Percentiles rank a stretch among this genome's conserved stretches.
phyloP scores from a whole-genome alignment of 495 filamentous ascomycete genomes.

The Podospora pseudopauciseta region DNA sequence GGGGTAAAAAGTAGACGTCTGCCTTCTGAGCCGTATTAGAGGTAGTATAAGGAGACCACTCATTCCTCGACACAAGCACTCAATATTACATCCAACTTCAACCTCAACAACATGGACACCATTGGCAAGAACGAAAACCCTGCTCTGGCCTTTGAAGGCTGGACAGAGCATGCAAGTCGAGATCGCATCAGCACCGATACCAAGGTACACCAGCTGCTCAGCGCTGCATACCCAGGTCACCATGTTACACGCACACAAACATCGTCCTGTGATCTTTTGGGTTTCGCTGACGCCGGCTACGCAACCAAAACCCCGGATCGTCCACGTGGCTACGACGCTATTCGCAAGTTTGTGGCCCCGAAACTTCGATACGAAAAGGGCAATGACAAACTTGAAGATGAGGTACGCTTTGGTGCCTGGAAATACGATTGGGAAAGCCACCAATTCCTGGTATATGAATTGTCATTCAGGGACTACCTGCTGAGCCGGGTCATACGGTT shows the following conservation, averaged over 20 bases:
- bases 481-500: conserved; percentile 18
- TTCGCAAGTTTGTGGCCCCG: conserved; percentile 20
- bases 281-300: conserved; percentile 28
- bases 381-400: conserved; percentile 9
- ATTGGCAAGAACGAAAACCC: neutral
- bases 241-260: neutral
- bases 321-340: conserved; percentile 10
- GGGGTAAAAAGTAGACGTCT: no score
- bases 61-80: no score
- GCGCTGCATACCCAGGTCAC: neutral
- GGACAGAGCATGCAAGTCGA: neutral
- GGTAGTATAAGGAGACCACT: no score
- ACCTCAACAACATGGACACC: neutral
- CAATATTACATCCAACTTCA: no score
- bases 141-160: neutral
- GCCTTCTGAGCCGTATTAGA: no score
- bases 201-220: neutral
- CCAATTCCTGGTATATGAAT: conserved; percentile 43
- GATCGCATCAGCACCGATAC: neutral
- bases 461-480: conserved; percentile 34
- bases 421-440: conserved; percentile 40
- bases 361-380: neutral
- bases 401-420: conserved; percentile 22
- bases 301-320: conserved; percentile 18
- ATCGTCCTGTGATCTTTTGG: conserved; percentile 19